Evolutionary conservation across 495 filamentous ascomycete species (phyloP).

Genomic region (Neurospora sp.): DNA sequence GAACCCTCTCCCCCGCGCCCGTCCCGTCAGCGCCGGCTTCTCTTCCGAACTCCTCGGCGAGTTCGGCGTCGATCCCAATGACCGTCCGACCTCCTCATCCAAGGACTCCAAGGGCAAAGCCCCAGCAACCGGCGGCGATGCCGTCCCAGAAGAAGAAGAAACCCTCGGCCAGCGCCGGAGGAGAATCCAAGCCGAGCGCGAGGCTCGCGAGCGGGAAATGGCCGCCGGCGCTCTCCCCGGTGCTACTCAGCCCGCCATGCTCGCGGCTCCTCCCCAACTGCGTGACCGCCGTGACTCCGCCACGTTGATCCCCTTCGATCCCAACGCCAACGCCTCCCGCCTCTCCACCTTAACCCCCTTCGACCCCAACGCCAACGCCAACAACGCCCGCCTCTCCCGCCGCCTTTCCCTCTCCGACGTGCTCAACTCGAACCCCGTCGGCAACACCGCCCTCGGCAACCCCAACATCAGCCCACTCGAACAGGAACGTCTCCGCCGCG

Average conservation of each 20-base stretch:
- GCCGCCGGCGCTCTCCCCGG: constrained; percentile 8
- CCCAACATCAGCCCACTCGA: constrained; percentile 22
- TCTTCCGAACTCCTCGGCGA: constrained; percentile 69
- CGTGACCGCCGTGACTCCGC: constrained; percentile 5
- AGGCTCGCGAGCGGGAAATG: constrained; percentile 42
- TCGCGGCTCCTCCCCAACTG: constrained; percentile 7
- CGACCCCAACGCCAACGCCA: background rate
- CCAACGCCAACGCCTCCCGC: too few relatives aligned
- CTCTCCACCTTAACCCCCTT: background rate
- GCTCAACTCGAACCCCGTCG: constrained; percentile 35
- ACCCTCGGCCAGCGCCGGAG: constrained; percentile 79
- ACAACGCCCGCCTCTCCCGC: constrained; percentile 9
- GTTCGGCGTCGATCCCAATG: constrained; percentile 41
- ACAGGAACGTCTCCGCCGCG: constrained; percentile 22
- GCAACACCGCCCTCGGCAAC: constrained; percentile 23
- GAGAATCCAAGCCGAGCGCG: constrained; percentile 65
- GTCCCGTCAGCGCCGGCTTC: constrained; percentile 65
- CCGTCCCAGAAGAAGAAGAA: constrained; percentile 61
- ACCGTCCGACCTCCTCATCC: background rate
- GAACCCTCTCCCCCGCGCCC: constrained; percentile 37
- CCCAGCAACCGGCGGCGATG: constrained; percentile 8
- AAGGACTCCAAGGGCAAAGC: constrained; percentile 6
- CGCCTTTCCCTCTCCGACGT: constrained; percentile 63
- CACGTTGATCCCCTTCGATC: constrained; percentile 13
- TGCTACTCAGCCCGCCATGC: background rate